These are phyloP conservation scores for Mrakia blollopis DNA, from an alignment of 768 basidiomycete species.

Conservation along the genomic window DNA sequence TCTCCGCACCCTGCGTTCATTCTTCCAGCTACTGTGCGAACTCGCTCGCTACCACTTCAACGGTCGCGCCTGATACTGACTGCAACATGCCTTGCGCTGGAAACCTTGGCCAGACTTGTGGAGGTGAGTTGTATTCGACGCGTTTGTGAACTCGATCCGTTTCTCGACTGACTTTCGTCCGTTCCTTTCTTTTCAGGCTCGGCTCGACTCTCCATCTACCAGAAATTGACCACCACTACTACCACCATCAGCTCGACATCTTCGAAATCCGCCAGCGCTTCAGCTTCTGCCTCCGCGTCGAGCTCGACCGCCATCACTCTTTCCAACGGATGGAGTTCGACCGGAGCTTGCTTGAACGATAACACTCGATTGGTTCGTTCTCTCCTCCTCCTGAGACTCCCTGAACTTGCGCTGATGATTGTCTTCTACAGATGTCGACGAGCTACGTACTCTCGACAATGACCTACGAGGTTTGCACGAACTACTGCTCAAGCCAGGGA, in stretches of 20 bases:
- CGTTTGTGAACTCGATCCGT: background rate
- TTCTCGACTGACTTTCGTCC: background rate
- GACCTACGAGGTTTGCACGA: constrained; percentile 26
- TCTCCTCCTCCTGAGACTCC: background rate
- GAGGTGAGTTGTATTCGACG: background rate
- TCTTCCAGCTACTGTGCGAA: constrained; percentile 10
- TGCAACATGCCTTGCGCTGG: constrained; percentile 29
- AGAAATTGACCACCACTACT: background rate
- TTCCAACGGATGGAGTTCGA: background rate
- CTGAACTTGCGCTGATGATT: background rate
- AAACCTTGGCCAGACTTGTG: constrained; percentile 26
- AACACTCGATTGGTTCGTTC: too few relatives aligned
- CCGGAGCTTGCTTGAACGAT: background rate
- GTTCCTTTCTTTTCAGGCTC: background rate
- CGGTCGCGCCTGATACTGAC: background rate
- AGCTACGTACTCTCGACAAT: background rate
- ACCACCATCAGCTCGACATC: background rate
- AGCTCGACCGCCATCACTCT: background rate
- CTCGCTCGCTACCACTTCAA: background rate
- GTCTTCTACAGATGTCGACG: background rate
- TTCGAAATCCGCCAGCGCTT: background rate
- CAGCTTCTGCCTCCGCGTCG: background rate
- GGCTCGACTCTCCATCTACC: background rate
- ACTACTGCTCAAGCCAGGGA: constrained; percentile 9
- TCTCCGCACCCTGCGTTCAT: too few relatives aligned